Evolutionary conservation across 2,329 filamentous ascomycete species (phyloP).

Genomic region (Sphaerulina populicola): DNA sequence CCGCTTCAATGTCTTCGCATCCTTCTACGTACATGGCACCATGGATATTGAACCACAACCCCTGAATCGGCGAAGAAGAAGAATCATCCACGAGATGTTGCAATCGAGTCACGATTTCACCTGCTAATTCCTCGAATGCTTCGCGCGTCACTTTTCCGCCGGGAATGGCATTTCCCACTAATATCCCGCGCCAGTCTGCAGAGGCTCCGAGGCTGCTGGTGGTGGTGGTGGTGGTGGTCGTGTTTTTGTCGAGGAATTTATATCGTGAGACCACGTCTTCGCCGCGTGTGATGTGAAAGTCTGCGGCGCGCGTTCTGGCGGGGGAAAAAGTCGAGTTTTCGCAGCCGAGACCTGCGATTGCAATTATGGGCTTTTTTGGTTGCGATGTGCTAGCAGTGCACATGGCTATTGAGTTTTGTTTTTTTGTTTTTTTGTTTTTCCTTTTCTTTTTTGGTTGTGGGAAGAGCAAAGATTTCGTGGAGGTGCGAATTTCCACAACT

Average conservation of each 20-base stretch:
- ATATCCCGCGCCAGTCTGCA: conserved; percentile 5
- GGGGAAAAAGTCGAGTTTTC: conserved; percentile 18
- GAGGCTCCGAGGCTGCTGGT: not conserved
- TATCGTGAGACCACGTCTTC: conserved; percentile 7
- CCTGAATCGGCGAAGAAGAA: conserved; percentile 7
- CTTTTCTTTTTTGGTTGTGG: too few relatives aligned
- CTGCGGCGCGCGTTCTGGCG: conserved; percentile 8
- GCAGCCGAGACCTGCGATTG: conserved; percentile 14
- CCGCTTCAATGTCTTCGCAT: conserved; percentile 16
- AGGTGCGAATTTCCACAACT: too few relatives aligned
- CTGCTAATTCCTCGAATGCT: conserved; percentile 17
- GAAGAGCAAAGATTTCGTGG: too few relatives aligned
- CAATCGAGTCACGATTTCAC: conserved; percentile 13
- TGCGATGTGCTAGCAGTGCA: too few relatives aligned
- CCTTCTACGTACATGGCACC: conserved; percentile 22
- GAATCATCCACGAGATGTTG: not conserved
- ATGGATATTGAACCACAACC: conserved; percentile 21
- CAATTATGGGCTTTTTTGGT: conserved; percentile 9
- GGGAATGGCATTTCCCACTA: conserved; percentile 17
- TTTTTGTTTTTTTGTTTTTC: too few relatives aligned
- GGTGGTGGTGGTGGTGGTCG: too few relatives aligned
- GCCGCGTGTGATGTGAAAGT: conserved; percentile 14
- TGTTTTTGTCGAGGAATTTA: not conserved
- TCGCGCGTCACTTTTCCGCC: conserved; percentile 17
- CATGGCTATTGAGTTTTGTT: too few relatives aligned